Percentiles rank a stretch among this genome's conserved stretches.
Conservation (phyloP, 768 basidiomycete species). For the Tulasnella sp. region DNA sequence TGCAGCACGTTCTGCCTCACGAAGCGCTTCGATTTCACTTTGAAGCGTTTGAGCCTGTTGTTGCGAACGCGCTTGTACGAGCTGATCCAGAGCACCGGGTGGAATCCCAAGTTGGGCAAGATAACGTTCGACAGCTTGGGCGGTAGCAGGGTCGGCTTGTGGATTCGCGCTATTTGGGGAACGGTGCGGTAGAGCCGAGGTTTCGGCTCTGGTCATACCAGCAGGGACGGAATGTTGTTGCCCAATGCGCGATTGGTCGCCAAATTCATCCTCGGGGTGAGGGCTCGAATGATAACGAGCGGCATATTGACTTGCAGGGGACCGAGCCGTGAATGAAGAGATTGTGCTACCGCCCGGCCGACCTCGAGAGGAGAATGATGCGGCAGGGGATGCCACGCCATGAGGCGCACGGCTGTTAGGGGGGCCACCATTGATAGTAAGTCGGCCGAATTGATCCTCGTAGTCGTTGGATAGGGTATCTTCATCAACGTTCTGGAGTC, state of each 20-base stretch:
- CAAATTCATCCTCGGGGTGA: neutral
- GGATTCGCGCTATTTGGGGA: neutral
- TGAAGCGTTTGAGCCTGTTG: constrained; percentile 4
- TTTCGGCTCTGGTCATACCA: too few relatives aligned
- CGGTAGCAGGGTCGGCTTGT: neutral
- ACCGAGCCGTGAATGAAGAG: neutral
- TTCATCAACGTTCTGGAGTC: constrained; percentile 5
- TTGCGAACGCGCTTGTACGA: neutral
- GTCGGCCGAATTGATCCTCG: constrained; percentile 9
- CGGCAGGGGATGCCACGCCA: neutral
- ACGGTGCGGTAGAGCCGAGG: neutral
- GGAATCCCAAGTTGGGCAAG: neutral
- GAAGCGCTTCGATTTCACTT: constrained; percentile 2
- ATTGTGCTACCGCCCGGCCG: neutral
- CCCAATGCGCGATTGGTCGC: neutral
- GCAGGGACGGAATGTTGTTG: neutral
- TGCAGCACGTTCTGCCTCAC: constrained; percentile 2
- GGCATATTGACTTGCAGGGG: constrained; percentile 8
- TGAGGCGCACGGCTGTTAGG: neutral
- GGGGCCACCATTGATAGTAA: neutral
- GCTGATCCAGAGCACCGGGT: neutral
- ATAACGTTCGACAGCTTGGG: neutral
- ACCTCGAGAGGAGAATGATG: neutral
- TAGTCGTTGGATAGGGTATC: constrained; percentile 6
- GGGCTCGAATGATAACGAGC: neutral